phyloP scores from a whole-genome alignment of 2,329 filamentous ascomycete species.

The Diaporthe eres region DNA sequence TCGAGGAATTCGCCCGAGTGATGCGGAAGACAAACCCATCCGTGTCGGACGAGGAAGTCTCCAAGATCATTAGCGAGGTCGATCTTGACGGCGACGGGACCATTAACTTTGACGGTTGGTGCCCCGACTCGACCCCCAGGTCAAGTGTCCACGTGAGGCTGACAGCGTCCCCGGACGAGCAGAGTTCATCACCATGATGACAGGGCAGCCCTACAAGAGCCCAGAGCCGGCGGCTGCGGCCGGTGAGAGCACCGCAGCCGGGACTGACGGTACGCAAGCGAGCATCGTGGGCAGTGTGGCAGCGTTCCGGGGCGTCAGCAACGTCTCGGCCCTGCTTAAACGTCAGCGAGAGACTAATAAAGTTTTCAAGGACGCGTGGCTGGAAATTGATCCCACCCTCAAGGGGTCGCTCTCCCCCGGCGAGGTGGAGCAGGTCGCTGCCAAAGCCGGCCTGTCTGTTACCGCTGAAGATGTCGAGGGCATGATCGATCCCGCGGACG shows the following conservation, averaged over 20 bases:
- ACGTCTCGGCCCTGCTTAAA: conserved; percentile 39
- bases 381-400: conserved; percentile 51
- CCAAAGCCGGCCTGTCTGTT: conserved; percentile 51
- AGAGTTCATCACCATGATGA: conserved; percentile 61
- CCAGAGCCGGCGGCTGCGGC: conserved; percentile 45
- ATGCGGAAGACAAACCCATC: conserved; percentile 52
- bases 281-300: conserved; percentile 34
- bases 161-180: background rate
- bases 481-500: conserved; percentile 53
- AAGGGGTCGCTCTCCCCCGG: conserved; percentile 52
- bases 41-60: conserved; percentile 51
- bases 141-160: background rate
- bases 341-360: conserved; percentile 40
- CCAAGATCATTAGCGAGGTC: conserved; percentile 55
- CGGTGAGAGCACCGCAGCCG: conserved; percentile 46
- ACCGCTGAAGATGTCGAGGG: conserved; percentile 52
- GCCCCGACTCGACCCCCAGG: background rate
- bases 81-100: conserved; percentile 56
- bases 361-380: conserved; percentile 50
- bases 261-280: conserved; percentile 37
- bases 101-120: conserved; percentile 56
- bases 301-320: conserved; percentile 40
- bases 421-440: conserved; percentile 53
- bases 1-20: conserved; percentile 55
- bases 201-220: conserved; percentile 52